These are phyloP conservation scores for Crithidia acanthocephali DNA, from an alignment of 208 protist genomes.

Conservation along the genomic window DNA sequence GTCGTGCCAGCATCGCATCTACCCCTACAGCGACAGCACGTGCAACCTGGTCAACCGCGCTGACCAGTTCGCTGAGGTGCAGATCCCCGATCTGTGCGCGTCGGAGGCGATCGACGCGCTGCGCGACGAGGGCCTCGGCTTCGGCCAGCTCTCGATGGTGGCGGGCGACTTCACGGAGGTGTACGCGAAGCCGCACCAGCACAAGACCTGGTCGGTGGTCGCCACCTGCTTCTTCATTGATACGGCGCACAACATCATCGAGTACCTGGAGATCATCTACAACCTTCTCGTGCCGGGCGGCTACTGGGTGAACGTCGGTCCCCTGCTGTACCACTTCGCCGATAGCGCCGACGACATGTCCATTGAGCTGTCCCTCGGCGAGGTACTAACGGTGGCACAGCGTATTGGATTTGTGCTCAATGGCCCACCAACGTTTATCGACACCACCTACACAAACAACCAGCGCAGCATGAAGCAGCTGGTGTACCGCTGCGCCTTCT, in stretches of 20 bases:
- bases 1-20: slow-evolving; percentile 84
- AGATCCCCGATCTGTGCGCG: slow-evolving; percentile 93
- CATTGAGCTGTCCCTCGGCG: slow-evolving; percentile 92
- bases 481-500: slow-evolving; percentile 91
- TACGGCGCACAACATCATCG: slow-evolving; percentile 97
- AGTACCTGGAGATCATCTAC: slow-evolving; percentile 95
- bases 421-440: slow-evolving; percentile 69
- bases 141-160: slow-evolving; percentile 96
- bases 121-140: slow-evolving; percentile 45
- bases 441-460: slow-evolving; percentile 93
- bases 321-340: slow-evolving; percentile 96
- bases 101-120: slow-evolving; percentile 79
- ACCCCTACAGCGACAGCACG: slow-evolving; percentile 94
- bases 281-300: slow-evolving; percentile 91
- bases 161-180: slow-evolving; percentile 97
- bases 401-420: slow-evolving; percentile 81
- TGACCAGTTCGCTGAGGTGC: slow-evolving; percentile 90
- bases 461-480: slow-evolving; percentile 93
- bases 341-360: slow-evolving; percentile 88
- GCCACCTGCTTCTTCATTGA: slow-evolving; percentile 98
- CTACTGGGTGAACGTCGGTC: slow-evolving; percentile 96
- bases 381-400: slow-evolving; percentile 84
- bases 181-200: slow-evolving; percentile 89
- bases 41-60: slow-evolving; percentile 88
- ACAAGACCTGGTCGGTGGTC: slow-evolving; percentile 91